These are phyloP conservation scores for Nasturtium officinale DNA, from an alignment of 345 rosid genomes.

Conservation along the genomic window DNA sequence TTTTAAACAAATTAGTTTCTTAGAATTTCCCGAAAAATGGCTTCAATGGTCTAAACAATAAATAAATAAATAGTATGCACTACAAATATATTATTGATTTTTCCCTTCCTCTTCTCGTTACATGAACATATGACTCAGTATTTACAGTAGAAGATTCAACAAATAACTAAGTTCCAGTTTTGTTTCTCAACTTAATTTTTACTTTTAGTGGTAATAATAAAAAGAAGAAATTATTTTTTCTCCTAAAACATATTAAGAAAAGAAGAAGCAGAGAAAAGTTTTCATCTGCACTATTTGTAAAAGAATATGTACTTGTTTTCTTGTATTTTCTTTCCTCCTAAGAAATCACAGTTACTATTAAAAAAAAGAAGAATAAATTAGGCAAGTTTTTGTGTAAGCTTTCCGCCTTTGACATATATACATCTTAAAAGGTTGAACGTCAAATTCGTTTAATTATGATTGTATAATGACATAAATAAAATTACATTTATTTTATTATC, in stretches of 20 bases:
- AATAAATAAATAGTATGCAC: neutral
- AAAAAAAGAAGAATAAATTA: neutral
- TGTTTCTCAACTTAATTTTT: neutral
- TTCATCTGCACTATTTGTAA: slow-evolving; percentile 29
- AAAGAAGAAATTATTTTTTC: slow-evolving; percentile 1
- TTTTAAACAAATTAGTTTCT: neutral
- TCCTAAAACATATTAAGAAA: neutral
- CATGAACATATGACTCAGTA: slow-evolving; percentile 5
- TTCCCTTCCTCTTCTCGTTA: slow-evolving; percentile 16
- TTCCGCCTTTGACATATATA: neutral
- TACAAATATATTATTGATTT: neutral
- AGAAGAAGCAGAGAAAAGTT: neutral
- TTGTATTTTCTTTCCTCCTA: slow-evolving; percentile 15
- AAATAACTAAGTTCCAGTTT: neutral
- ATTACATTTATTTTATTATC: neutral
- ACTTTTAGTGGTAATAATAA: neutral
- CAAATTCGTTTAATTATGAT: neutral
- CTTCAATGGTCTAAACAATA: neutral
- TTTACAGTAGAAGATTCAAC: slow-evolving; percentile 16
- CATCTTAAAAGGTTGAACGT: neutral
- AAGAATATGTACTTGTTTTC: slow-evolving; percentile 8
- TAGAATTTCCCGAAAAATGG: slow-evolving; percentile 31
- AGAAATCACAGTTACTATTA: slow-evolving; percentile 25
- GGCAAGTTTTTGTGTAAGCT: slow-evolving; percentile 4
- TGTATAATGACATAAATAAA: neutral